Evolutionary conservation across 139 green algal species (phyloP).

Genomic region (Trebouxia sp.): DNA sequence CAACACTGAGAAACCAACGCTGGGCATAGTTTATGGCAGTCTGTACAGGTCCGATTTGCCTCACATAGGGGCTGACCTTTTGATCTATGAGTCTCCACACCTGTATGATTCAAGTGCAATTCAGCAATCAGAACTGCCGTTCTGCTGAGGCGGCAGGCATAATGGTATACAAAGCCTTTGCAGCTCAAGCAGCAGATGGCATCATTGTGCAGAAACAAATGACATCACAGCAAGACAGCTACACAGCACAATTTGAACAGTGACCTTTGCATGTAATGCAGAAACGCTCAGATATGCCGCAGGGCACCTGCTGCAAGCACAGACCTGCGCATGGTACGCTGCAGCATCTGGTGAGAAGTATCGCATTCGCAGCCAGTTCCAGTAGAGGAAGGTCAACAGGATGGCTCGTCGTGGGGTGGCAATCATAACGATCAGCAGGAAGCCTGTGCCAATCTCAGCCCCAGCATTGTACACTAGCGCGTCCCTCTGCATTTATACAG

Average conservation of each 20-base stretch:
- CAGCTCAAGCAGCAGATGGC: not conserved
- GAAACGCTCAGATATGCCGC: not conserved
- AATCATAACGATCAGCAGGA: conserved; percentile 37
- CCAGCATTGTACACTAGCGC: conserved; percentile 40
- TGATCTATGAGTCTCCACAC: conserved; percentile 32
- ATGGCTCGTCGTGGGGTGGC: conserved; percentile 31
- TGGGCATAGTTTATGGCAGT: conserved; percentile 17
- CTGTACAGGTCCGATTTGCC: conserved; percentile 17
- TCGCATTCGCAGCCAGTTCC: conserved; percentile 38
- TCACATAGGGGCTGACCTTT: conserved; percentile 24
- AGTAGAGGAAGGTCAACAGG: conserved; percentile 39
- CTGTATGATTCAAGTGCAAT: too few relatives aligned
- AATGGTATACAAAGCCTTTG: not conserved
- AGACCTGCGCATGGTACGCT: conserved; percentile 30
- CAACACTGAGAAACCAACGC: conserved; percentile 37
- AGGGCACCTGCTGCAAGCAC: not conserved
- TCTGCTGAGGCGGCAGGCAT: not conserved
- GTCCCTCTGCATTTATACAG: conserved; percentile 36
- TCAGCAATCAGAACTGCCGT: not conserved
- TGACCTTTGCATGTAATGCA: not conserved
- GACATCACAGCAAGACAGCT: not conserved
- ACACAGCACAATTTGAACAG: not conserved
- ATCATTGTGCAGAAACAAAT: not conserved
- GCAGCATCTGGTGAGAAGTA: conserved; percentile 34
- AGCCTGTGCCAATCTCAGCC: conserved; percentile 37